Evolutionary conservation across 2,329 filamentous ascomycete genomes (phyloP).

Genomic region (Penicillium sp.): DNA sequence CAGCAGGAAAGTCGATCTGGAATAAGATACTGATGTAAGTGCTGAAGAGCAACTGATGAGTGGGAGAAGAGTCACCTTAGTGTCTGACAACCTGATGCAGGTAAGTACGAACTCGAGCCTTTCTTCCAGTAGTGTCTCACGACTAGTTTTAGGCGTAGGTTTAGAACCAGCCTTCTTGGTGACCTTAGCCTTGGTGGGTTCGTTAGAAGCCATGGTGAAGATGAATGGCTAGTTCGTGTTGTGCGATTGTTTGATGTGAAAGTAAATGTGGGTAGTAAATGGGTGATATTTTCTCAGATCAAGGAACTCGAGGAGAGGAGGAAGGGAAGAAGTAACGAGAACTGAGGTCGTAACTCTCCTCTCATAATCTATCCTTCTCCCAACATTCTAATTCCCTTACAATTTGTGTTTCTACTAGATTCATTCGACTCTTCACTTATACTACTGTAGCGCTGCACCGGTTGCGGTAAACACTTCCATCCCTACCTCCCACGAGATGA

Average conservation of each 20-base stretch:
- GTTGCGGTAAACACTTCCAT: too few species aligned
- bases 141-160: neutral
- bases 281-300: neutral
- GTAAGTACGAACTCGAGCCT: neutral
- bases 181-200: neutral
- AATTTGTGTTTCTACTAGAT: too few species aligned
- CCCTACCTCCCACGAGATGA: too few species aligned
- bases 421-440: too few species aligned
- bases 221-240: neutral
- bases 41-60: neutral
- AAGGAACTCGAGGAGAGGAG: neutral
- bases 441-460: too few species aligned
- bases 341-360: neutral
- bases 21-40: neutral
- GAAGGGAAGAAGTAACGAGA: neutral
- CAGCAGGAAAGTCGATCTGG: neutral
- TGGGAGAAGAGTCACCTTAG: neutral
- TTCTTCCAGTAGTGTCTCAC: neutral
- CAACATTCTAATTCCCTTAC: too few species aligned
- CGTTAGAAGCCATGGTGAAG: neutral
- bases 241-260: neutral
- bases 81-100: neutral
- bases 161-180: neutral
- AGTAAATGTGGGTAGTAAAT: too few species aligned
- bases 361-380: neutral